phyloP scores from a whole-genome alignment of 2,329 filamentous ascomycete genomes.

The Paecilomyces dactylethromorphus region DNA sequence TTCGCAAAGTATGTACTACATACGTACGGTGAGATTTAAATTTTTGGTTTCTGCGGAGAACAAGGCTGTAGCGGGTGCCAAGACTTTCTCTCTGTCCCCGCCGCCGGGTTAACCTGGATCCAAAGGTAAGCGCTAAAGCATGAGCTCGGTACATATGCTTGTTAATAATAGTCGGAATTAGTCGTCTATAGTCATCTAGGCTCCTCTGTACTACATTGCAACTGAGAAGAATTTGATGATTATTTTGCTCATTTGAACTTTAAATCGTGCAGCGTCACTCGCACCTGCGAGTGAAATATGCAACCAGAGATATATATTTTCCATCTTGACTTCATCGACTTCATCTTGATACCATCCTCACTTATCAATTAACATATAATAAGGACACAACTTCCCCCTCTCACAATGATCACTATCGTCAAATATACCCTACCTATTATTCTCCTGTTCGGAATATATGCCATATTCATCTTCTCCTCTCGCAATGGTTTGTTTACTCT shows the following conservation, averaged over 20 bases:
- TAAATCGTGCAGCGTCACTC: not conserved
- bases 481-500: constrained; percentile 23
- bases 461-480: constrained; percentile 26
- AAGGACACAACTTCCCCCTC: not conserved
- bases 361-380: not conserved
- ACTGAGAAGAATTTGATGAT: not conserved
- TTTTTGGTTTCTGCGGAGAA: constrained; percentile 1
- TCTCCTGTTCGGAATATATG: constrained; percentile 24
- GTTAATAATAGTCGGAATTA: not conserved
- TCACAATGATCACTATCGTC: not conserved
- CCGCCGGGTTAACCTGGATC: not conserved
- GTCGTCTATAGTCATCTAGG: not conserved
- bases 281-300: not conserved
- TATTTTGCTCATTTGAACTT: not conserved
- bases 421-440: not conserved
- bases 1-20: not conserved
- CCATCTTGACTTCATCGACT: not conserved
- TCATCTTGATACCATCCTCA: not conserved
- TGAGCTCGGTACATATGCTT: not conserved
- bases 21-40: constrained; percentile 1
- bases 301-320: not conserved
- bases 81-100: not conserved
- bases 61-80: constrained; percentile 1
- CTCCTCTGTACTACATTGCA: not conserved
- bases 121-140: not conserved